Evolutionary conservation across 192 early-diverging fungal genomes (phyloP), one percentile per base, ranked within the genome.

Genomic region (Martensiomyces pterosporus): DNA sequence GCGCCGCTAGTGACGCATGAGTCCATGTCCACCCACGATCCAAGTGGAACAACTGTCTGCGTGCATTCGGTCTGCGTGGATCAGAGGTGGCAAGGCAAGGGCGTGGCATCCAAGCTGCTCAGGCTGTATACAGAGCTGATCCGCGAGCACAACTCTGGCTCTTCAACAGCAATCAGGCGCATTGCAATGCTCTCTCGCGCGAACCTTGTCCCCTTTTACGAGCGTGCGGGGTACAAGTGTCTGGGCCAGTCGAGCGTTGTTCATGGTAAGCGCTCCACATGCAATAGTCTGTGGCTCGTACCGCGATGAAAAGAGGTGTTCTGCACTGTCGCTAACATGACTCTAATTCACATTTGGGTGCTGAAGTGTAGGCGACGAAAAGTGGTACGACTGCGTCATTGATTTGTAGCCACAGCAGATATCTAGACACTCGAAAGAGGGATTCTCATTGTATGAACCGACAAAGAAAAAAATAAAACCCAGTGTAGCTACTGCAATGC

Each of bases 11-110:
- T 89, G 0, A 85, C 84, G 6, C 77, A 87, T 44, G 69, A 48
- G 24, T 84, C 85, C 32, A 87, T 89, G 85, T 41, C 51, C 3
- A 39, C 24, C 1, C 81, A 87, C 58, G 81, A 89, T 23, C 65
- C 74, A 5, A 52, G 61, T 14, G 87, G 87, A 1, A 51, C 42
- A 12, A 84, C 80, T 1, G 80, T 82, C 10, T 85, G 82, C 42
- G 35, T 89, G 14, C 86, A 89, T 46, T 83, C 81, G 14, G 84
- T 87, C 9, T 84, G 82, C 35, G 79, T 85, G 2, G 49, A 54
- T 13, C 55, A 61, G 3, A 47, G 47, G 6, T 69, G 62, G 47
- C 78, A 76, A 34, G 52, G 80, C 23, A 66, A 59, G 45, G 85
- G 86, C 0, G 59, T 89, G 46, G 86, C 86, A 0, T 56, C 55